phyloP scores from a whole-genome alignment of 2,329 filamentous ascomycete species.

The Epichloe festucae region DNA sequence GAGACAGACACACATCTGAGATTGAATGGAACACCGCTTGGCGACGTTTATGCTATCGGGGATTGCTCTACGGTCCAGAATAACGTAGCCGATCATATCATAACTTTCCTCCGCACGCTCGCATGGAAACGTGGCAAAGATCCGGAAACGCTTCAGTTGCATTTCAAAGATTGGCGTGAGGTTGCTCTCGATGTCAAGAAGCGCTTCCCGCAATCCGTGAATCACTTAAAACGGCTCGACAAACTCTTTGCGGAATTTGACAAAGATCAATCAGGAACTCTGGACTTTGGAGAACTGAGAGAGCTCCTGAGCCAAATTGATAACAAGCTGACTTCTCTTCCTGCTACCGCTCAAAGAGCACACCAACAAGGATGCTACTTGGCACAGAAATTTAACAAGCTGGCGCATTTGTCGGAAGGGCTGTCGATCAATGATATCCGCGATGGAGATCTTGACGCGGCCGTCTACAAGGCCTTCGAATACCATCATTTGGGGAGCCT shows the following conservation, averaged over 20 bases:
- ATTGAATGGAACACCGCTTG: conserved; percentile 74
- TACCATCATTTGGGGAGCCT: conserved; percentile 85
- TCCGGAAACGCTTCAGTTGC: conserved; percentile 74
- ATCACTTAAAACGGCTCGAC: conserved; percentile 79
- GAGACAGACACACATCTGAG: conserved; percentile 92
- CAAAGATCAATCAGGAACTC: conserved; percentile 79
- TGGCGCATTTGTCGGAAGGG: conserved; percentile 64
- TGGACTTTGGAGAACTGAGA: conserved; percentile 84
- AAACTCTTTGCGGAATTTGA: conserved; percentile 87
- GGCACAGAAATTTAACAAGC: conserved; percentile 84
- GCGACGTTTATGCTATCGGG: conserved; percentile 92
- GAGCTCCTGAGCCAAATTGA: conserved; percentile 89
- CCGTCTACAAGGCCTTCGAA: conserved; percentile 87
- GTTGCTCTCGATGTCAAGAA: conserved; percentile 75
- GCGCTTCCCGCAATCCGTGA: conserved; percentile 80
- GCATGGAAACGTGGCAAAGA: conserved; percentile 89
- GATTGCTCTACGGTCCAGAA: conserved; percentile 97
- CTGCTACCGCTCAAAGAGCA: conserved; percentile 88
- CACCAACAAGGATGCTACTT: conserved; percentile 94
- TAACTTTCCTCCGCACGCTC: conserved; percentile 76
- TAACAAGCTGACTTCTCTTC: conserved; percentile 82
- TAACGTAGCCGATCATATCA: conserved; percentile 83
- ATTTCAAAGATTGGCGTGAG: conserved; percentile 76
- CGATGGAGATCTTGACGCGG: conserved; percentile 83
- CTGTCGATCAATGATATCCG: conserved; percentile 67